phyloP scores from a whole-genome alignment of 345 rosid genomes.

The Populus pruinosa region DNA sequence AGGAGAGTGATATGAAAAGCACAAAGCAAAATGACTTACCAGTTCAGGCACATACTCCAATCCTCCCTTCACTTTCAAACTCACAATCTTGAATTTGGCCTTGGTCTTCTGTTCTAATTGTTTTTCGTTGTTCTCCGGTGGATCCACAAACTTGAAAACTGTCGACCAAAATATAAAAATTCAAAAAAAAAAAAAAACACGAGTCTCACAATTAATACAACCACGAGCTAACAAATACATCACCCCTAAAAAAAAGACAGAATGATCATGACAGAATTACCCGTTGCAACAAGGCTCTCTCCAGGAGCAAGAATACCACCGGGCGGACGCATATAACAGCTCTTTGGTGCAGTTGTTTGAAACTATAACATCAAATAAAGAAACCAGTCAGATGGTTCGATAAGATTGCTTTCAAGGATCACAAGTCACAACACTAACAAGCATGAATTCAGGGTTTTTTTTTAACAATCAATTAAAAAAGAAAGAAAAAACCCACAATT shows the following conservation, averaged over 20 bases:
- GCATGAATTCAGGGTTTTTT: not conserved
- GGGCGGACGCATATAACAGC: constrained; percentile 35
- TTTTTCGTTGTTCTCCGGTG: constrained; percentile 27
- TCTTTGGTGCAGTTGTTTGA: constrained; percentile 36
- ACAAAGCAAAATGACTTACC: constrained; percentile 8
- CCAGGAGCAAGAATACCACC: constrained; percentile 36
- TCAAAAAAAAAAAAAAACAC: not conserved
- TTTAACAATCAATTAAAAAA: too few species aligned
- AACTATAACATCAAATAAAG: constrained; percentile 12
- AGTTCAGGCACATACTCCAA: constrained; percentile 30
- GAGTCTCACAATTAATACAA: too few species aligned
- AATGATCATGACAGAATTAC: constrained; percentile 3
- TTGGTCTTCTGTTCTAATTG: constrained; percentile 24
- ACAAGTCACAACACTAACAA: not conserved
- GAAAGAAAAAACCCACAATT: not conserved
- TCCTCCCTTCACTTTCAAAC: constrained; percentile 31
- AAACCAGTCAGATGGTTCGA: not conserved
- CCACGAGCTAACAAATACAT: not conserved
- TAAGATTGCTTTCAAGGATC: not conserved
- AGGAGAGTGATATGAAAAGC: not conserved
- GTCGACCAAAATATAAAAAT: constrained; percentile 8
- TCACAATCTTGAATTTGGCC: constrained; percentile 34
- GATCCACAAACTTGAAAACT: constrained; percentile 35
- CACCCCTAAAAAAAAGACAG: not conserved
- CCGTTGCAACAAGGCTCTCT: constrained; percentile 31